These are phyloP conservation scores for Akanthomyces uredinophilus DNA, from an alignment of 2,329 filamentous ascomycete species.

Conservation along the genomic window DNA sequence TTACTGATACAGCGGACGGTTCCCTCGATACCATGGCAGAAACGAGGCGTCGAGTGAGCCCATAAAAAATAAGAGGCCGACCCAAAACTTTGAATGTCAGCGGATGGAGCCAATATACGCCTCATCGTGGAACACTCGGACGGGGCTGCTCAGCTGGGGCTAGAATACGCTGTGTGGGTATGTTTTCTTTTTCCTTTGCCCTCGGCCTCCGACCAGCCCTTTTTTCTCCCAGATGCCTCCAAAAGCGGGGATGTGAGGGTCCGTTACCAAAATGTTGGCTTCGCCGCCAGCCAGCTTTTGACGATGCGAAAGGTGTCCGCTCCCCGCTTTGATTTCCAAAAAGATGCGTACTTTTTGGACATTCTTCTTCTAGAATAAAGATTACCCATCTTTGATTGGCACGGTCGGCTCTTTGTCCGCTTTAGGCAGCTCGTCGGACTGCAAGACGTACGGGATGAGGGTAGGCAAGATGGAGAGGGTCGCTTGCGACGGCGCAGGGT, in stretches of 20 bases:
- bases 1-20: too few species aligned
- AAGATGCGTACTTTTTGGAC: too few species aligned
- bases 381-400: not conserved
- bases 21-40: not conserved
- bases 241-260: not conserved
- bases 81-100: not conserved
- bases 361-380: too few species aligned
- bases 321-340: not conserved
- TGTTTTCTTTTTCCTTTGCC: not conserved
- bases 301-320: not conserved
- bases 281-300: not conserved
- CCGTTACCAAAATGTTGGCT: not conserved
- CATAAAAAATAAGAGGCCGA: not conserved
- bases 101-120: constrained; percentile 3
- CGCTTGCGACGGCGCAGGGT: not conserved
- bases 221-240: not conserved
- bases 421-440: constrained; percentile 2
- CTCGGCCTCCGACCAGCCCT: not conserved
- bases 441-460: not conserved
- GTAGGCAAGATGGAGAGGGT: not conserved
- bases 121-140: constrained; percentile 3
- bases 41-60: not conserved
- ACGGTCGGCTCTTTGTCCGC: not conserved
- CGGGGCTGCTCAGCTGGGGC: constrained; percentile 10
- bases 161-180: not conserved